Evolutionary conservation across 2,329 filamentous ascomycete species (phyloP).

Genomic region (Sporothrix schenckii): DNA sequence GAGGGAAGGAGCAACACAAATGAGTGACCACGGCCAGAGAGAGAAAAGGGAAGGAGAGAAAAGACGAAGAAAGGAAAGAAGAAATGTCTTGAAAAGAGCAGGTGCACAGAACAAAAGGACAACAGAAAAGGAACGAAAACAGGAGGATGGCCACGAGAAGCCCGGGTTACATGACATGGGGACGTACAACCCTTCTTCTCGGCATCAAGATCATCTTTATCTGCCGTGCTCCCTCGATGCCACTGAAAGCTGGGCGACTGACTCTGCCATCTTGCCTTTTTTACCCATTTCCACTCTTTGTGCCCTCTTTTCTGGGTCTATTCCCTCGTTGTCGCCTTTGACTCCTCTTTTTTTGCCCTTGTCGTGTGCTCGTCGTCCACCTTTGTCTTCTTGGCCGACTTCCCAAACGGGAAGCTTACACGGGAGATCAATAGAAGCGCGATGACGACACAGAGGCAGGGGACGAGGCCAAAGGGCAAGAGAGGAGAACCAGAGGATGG

Average conservation of each 20-base stretch:
- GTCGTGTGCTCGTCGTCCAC: background rate
- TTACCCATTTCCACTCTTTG: background rate
- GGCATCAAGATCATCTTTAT: conserved; percentile 23
- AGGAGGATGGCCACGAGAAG: background rate
- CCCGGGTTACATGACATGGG: conserved; percentile 22
- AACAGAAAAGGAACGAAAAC: background rate
- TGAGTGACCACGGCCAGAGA: conserved; percentile 6
- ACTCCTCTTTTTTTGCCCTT: conserved; percentile 7
- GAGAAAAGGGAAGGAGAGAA: background rate
- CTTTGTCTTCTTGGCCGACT: background rate
- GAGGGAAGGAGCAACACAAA: background rate
- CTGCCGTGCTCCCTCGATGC: conserved; percentile 26
- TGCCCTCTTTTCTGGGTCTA: background rate
- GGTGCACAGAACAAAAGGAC: conserved; percentile 1
- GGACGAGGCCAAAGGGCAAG: background rate
- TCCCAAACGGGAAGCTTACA: conserved; percentile 17
- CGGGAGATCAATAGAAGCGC: conserved; percentile 14
- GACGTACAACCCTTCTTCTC: background rate
- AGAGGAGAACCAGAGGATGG: background rate
- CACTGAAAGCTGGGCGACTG: background rate
- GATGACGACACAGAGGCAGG: conserved; percentile 24
- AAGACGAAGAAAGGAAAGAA: conserved; percentile 15
- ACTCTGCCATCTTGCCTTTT: background rate
- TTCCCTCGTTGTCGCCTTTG: background rate
- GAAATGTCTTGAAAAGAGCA: conserved; percentile 2